Base-by-base conservation (phyloP, 176 grass and related monocot species). In the Eremochloa ophiuroides region DNA sequence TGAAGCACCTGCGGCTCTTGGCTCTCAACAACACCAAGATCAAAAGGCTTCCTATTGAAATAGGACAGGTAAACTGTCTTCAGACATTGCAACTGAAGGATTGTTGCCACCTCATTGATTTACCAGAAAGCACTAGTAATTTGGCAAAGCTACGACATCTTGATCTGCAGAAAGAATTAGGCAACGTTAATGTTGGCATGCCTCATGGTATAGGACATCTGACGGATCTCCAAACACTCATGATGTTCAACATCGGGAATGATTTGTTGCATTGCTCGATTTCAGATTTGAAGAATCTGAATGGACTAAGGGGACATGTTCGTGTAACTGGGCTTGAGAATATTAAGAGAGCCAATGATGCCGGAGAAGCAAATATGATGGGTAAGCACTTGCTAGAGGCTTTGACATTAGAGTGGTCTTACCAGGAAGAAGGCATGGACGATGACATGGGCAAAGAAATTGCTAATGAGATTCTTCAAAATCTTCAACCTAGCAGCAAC, bases 11-110 rank as follows among this genome's bases (percentile, higher is more conserved):
- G 73, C 6, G 34, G 34, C 4, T 60, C 73, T 40, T 76, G 51
- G 73, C 73, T 40, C 73, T 76, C 73, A 76, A 59, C 34, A 60
- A 18, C 33, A 76, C 73, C 1, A 76, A 76, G 51, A 59, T 76
- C 51, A 76, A 40, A 15, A 35, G 13, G n/a, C 73, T 76, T 60
- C 73, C 73, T 17, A 10, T 10, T 60, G 73, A 76, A 27, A 60
- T 76, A 26, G 73, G 73, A 60, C 73, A 76, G n/a, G 10, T 76
- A 76, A 23, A 17, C 7, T 10, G 3, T 40, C 50, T 76, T 14
- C 73, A 76, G n/a, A 60, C 51, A 40, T 60, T 76, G 51, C 51
- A 76, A 59, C 33, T 76, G 3, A 76, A 76, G 51, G 12, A 76
- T 76, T 76, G 73, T 39, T 59, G n/a, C 51, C 51, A 60, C 3